These are phyloP conservation scores for Boletus sensibilis DNA, from an alignment of 768 basidiomycete genomes.

Conservation along the genomic window DNA sequence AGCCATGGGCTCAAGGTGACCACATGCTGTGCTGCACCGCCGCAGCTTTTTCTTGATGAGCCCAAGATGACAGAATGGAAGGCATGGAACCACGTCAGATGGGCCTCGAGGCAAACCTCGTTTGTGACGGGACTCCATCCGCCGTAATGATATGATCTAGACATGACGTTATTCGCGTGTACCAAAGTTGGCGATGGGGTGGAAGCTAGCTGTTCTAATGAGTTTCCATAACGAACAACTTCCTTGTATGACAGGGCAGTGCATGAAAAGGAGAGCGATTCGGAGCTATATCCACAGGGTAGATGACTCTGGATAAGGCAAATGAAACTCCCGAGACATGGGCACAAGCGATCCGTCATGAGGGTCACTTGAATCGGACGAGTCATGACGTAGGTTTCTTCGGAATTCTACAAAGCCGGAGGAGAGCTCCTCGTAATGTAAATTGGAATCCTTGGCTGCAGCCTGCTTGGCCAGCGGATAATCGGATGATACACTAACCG, in stretches of 20 bases:
- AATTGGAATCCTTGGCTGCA: neutral
- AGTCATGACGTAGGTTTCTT: constrained; percentile 5
- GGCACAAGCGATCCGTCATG: neutral
- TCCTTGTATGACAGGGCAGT: constrained; percentile 3
- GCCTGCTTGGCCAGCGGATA: neutral
- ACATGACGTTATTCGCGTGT: constrained; percentile 16
- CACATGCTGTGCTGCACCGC: constrained; percentile 12
- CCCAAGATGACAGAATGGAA: constrained; percentile 13
- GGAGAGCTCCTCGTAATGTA: neutral
- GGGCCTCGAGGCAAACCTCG: constrained; percentile 33
- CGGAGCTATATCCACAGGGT: constrained; percentile 5
- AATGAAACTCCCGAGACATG: neutral
- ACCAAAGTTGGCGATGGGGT: constrained; percentile 2
- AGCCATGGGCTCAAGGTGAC: neutral
- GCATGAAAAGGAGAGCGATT: constrained; percentile 7
- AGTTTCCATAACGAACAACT: constrained; percentile 1
- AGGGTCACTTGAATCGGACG: neutral
- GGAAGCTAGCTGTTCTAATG: neutral
- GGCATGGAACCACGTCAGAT: constrained; percentile 21
- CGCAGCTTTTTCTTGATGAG: neutral
- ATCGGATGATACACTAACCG: neutral
- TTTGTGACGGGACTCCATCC: constrained; percentile 13
- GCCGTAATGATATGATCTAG: constrained; percentile 4
- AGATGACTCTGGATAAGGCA: neutral
- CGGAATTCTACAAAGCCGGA: neutral